Percentiles rank a stretch among this genome's conserved stretches.
phyloP scores from a whole-genome alignment of 148 eudicot genomes.

The Rhododendron mucronatum region DNA sequence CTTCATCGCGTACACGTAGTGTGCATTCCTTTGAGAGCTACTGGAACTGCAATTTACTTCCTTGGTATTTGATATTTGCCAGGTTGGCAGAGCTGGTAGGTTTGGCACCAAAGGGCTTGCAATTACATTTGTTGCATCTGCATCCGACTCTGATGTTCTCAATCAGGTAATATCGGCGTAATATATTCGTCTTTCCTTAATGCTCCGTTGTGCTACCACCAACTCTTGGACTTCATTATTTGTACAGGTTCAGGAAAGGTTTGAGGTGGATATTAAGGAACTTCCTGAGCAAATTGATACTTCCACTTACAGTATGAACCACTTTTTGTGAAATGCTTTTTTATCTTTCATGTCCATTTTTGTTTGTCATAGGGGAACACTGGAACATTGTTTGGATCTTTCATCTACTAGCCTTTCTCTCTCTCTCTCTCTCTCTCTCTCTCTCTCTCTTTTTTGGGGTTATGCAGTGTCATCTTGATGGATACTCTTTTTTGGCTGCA shows the following conservation, averaged over 20 bases:
- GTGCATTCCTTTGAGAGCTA: background rate
- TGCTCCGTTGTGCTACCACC: background rate
- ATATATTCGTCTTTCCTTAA: background rate
- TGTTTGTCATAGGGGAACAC: background rate
- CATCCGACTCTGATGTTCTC: constrained; percentile 77
- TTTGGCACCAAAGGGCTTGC: constrained; percentile 97
- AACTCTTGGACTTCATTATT: background rate
- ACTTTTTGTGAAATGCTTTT: background rate
- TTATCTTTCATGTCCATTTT: background rate
- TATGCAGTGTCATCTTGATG: constrained; percentile 40
- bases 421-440: too few relatives aligned
- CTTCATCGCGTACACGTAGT: constrained; percentile 52
- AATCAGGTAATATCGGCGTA: constrained; percentile 51
- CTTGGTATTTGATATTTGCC: background rate
- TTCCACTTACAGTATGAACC: constrained; percentile 78
- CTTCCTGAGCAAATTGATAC: constrained; percentile 97
- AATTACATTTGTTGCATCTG: constrained; percentile 82
- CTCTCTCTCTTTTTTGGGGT: background rate
- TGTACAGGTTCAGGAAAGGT: constrained; percentile 70
- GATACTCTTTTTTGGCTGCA: background rate
- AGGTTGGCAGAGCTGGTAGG: constrained; percentile 97
- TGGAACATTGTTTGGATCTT: background rate
- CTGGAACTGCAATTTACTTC: background rate
- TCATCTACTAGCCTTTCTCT: background rate
- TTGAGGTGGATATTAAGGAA: constrained; percentile 87